phyloP scores from a whole-genome alignment of 257 asterid genomes.

The Plectranthus barbatus region DNA sequence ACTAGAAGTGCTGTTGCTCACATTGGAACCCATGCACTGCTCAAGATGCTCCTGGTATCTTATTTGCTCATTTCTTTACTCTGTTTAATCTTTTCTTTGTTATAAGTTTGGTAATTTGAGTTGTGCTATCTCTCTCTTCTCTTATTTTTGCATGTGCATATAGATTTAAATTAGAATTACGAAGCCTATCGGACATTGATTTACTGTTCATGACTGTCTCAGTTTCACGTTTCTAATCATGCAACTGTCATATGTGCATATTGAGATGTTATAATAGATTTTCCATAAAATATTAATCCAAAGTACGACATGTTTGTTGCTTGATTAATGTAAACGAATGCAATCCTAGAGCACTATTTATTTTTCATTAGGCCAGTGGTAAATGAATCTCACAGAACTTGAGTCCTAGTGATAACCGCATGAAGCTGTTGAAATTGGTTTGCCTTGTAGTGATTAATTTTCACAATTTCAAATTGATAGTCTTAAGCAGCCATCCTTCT shows the following conservation, averaged over 20 bases:
- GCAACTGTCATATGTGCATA: not conserved
- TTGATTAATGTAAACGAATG: not conserved
- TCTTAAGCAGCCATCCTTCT: not conserved
- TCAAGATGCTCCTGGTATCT: slow-evolving; percentile 83
- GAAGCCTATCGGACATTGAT: not conserved
- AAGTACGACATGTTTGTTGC: not conserved
- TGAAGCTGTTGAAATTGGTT: not conserved
- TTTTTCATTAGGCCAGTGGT: not conserved
- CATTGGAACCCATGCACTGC: slow-evolving; percentile 79
- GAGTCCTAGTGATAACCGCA: not conserved
- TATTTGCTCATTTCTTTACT: not conserved
- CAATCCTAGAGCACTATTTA: not conserved
- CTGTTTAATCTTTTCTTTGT: not conserved
- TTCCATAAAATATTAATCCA: not conserved
- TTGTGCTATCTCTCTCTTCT: not conserved
- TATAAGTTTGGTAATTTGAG: not conserved
- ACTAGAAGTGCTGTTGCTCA: slow-evolving; percentile 80
- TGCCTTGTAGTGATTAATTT: not conserved
- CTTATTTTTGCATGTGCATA: not conserved
- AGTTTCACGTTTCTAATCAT: not conserved
- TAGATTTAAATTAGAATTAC: not conserved
- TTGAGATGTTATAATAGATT: not conserved
- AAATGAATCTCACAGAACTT: not conserved
- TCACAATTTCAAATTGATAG: not conserved
- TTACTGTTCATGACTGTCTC: not conserved